These are phyloP conservation scores for Codiaeum variegatum DNA, from an alignment of 441 rosid genomes.

Conservation along the genomic window DNA sequence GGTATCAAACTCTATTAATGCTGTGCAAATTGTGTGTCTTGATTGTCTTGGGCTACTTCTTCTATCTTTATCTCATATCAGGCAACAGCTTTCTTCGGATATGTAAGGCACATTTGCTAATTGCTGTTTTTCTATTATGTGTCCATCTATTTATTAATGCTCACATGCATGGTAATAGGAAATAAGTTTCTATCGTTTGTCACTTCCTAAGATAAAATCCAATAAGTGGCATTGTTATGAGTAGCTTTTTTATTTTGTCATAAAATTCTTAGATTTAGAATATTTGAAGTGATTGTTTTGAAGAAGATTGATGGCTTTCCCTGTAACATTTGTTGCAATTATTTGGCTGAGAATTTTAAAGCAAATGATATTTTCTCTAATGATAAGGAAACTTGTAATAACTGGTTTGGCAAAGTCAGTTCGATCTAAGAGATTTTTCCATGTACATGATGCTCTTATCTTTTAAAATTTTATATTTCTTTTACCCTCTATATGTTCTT, in stretches of 20 bases:
- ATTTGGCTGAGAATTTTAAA: slow-evolving; percentile 62
- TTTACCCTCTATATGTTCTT: not conserved
- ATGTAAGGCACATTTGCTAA: not conserved
- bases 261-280: not conserved
- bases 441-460: slow-evolving; percentile 63
- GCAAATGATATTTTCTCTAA: slow-evolving; percentile 58
- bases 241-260: not conserved
- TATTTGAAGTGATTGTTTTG: slow-evolving; percentile 1
- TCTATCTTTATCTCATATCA: too few species aligned
- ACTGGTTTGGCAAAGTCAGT: slow-evolving; percentile 91
- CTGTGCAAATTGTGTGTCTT: too few species aligned
- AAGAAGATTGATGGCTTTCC: slow-evolving; percentile 16
- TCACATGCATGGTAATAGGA: not conserved
- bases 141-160: slow-evolving; percentile 5
- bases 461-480: slow-evolving; percentile 15
- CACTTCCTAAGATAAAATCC: not conserved
- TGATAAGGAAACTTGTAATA: slow-evolving; percentile 91
- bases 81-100: not conserved
- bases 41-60: too few species aligned
- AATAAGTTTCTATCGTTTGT: not conserved
- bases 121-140: slow-evolving; percentile 1
- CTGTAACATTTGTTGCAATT: slow-evolving; percentile 26
- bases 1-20: too few species aligned
- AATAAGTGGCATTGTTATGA: not conserved
- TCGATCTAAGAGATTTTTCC: slow-evolving; percentile 86